Evolutionary conservation across 176 grass and related monocot species (phyloP).

Genomic region (Aegilops longissima): DNA sequence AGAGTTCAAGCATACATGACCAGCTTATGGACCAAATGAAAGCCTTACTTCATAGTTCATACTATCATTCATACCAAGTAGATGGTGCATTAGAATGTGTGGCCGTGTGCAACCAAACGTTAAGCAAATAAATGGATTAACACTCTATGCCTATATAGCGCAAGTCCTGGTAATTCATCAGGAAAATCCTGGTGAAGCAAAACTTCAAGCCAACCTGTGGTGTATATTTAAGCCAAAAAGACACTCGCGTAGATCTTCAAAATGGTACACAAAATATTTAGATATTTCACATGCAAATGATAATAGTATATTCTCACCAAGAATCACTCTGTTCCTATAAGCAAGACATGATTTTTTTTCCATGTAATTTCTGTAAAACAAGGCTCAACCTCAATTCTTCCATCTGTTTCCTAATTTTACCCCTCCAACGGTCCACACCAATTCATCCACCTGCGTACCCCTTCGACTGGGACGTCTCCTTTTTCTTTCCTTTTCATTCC

Average conservation of each 20-base stretch:
- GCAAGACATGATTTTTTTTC: too few species aligned
- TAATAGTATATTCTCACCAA: neutral
- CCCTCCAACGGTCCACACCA: too few species aligned
- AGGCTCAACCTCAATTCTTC: too few species aligned
- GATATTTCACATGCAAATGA: neutral
- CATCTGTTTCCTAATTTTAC: too few species aligned
- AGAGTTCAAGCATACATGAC: neutral
- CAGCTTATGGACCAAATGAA: slow-evolving; percentile 7
- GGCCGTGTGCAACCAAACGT: neutral
- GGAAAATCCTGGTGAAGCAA: neutral
- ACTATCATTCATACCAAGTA: neutral
- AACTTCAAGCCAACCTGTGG: neutral
- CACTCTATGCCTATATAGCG: neutral
- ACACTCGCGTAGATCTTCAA: neutral
- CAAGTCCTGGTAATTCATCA: slow-evolving; percentile 7
- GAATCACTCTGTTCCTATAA: too few species aligned
- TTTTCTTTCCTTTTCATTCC: neutral
- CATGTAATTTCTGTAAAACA: too few species aligned
- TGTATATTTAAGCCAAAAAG: neutral
- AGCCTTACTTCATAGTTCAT: neutral
- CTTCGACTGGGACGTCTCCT: neutral
- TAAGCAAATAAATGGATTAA: neutral
- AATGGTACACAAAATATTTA: neutral
- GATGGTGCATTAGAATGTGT: neutral
- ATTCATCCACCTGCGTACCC: too few species aligned